Conservation (phyloP, 2,329 filamentous ascomycete species). For the Nannizziopsis barbatae region DNA sequence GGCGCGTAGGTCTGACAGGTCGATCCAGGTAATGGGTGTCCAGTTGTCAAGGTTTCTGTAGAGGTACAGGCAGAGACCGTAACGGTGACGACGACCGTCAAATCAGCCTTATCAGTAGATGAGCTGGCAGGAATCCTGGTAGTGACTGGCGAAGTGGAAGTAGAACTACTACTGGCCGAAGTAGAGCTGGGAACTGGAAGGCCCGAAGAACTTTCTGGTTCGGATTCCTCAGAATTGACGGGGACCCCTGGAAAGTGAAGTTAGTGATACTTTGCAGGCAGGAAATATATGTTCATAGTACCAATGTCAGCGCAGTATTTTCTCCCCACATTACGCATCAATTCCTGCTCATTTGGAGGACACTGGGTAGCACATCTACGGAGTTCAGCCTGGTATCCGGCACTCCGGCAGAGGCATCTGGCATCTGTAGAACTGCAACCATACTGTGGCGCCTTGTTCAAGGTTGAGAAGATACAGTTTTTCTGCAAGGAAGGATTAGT, state of each 20-base stretch:
- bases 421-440: constrained; percentile 7
- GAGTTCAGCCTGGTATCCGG: constrained; percentile 9
- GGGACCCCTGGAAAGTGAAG: neutral
- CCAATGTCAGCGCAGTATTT: constrained; percentile 11
- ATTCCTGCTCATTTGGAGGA: constrained; percentile 4
- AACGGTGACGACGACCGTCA: neutral
- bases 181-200: neutral
- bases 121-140: neutral
- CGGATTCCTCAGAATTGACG: neutral
- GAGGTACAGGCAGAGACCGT: neutral
- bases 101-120: neutral
- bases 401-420: constrained; percentile 12
- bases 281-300: neutral
- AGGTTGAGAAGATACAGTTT: constrained; percentile 9
- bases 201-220: neutral
- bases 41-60: neutral
- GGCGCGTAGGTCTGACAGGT: neutral
- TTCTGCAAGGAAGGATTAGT: constrained; percentile 4
- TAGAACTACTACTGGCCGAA: neutral
- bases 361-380: constrained; percentile 11
- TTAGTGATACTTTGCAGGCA: neutral
- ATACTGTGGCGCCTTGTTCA: constrained; percentile 6
- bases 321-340: constrained; percentile 8
- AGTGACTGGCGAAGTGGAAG: neutral
- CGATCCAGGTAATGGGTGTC: neutral